These are phyloP conservation scores for Chlamydomonas eustigma DNA, from an alignment of 139 green algal species.

Conservation along the genomic window DNA sequence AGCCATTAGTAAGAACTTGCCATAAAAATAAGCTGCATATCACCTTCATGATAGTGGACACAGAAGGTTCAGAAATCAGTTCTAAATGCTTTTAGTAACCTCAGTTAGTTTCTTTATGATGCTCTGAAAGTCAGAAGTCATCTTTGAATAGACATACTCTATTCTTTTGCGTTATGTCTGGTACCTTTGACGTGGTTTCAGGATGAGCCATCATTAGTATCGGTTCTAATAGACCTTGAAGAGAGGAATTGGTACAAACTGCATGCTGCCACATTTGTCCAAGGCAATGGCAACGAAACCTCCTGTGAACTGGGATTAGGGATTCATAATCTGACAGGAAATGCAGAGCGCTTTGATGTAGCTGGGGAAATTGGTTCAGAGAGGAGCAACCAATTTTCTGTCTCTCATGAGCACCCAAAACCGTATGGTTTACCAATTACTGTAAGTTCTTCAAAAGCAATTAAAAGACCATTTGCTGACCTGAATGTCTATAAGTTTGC, in stretches of 20 bases:
- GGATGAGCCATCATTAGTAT: slow-evolving; percentile 41
- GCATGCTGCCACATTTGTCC: slow-evolving; percentile 61
- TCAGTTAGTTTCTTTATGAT: too few species aligned
- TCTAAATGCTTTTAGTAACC: too few species aligned
- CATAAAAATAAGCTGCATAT: neutral
- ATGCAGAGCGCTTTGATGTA: slow-evolving; percentile 47
- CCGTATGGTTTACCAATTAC: slow-evolving; percentile 22
- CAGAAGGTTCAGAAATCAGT: too few species aligned
- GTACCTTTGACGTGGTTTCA: too few species aligned
- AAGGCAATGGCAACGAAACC: slow-evolving; percentile 44
- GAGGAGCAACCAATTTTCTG: slow-evolving; percentile 39
- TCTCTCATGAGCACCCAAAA: slow-evolving; percentile 42
- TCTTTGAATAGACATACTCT: too few species aligned
- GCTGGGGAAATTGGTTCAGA: slow-evolving; percentile 52
- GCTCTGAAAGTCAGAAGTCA: too few species aligned
- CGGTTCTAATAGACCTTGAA: slow-evolving; percentile 41
- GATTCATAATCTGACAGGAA: slow-evolving; percentile 48
- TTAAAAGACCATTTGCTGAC: too few species aligned
- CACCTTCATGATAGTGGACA: too few species aligned
- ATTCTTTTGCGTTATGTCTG: too few species aligned
- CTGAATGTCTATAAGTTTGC: too few species aligned
- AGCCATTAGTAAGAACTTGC: slow-evolving; percentile 26
- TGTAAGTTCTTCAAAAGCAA: slow-evolving; percentile 17
- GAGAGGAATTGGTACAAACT: slow-evolving; percentile 53
- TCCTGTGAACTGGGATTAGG: slow-evolving; percentile 45